Evolutionary conservation across 495 filamentous ascomycete species (phyloP).

Genomic region (Podospora anserina): DNA sequence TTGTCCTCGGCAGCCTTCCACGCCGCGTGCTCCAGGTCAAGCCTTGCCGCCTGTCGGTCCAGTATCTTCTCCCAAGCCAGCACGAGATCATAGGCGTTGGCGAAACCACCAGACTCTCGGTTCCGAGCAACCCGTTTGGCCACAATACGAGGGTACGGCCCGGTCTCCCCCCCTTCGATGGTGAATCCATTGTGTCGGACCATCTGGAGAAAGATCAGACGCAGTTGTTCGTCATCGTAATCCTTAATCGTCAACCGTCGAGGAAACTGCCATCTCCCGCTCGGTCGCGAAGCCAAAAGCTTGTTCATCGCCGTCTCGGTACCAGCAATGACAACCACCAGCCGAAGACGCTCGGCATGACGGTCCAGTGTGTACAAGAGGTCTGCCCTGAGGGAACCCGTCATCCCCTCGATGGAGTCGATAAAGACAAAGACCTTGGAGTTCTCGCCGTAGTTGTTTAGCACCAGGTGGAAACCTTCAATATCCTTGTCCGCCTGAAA

Average conservation of each 20-base stretch:
- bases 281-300: slow-evolving; percentile 65
- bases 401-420: slow-evolving; percentile 50
- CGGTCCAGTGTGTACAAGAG: slow-evolving; percentile 3
- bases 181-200: slow-evolving; percentile 52
- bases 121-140: slow-evolving; percentile 52
- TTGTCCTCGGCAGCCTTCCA: slow-evolving; percentile 29
- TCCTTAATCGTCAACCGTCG: slow-evolving; percentile 55
- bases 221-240: slow-evolving; percentile 57
- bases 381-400: slow-evolving; percentile 14
- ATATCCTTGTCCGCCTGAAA: slow-evolving; percentile 3
- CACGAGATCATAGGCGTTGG: slow-evolving; percentile 60
- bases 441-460: slow-evolving; percentile 44
- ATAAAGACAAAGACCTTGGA: slow-evolving; percentile 45
- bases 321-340: slow-evolving; percentile 61
- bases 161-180: slow-evolving; percentile 51
- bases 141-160: slow-evolving; percentile 58
- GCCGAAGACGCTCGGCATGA: slow-evolving; percentile 16
- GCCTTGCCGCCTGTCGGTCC: slow-evolving; percentile 53
- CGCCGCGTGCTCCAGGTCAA: slow-evolving; percentile 24
- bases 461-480: background rate
- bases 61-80: slow-evolving; percentile 50
- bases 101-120: slow-evolving; percentile 56
- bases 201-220: slow-evolving; percentile 46
- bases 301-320: slow-evolving; percentile 60
- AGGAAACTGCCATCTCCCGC: slow-evolving; percentile 57